These are phyloP conservation scores for Leishmania major DNA, from an alignment of 208 protist genomes.

Conservation along the genomic window DNA sequence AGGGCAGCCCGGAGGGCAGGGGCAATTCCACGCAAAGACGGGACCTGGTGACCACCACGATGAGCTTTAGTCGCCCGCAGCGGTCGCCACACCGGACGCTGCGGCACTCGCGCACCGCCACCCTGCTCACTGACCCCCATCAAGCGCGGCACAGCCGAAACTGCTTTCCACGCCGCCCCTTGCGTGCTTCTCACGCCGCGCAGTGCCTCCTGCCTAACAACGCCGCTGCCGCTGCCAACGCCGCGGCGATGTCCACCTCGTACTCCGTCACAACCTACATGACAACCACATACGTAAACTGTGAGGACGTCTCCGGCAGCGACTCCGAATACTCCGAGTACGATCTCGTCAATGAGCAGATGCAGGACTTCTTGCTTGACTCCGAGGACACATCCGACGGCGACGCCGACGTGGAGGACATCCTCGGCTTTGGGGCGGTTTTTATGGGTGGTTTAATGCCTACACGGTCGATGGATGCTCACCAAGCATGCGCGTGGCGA, in stretches of 20 bases:
- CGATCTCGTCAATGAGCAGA: conserved; percentile 71
- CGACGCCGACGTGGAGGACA: conserved; percentile 25
- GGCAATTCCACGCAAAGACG: neutral
- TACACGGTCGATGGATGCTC: neutral
- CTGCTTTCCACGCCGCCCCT: conserved; percentile 30
- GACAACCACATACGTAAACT: neutral
- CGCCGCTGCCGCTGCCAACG: neutral
- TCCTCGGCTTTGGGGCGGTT: conserved; percentile 9
- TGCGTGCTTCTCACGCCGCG: conserved; percentile 20
- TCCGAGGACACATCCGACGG: conserved; percentile 37
- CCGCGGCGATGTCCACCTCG: neutral
- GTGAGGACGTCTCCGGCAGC: conserved; percentile 20
- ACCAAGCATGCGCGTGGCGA: neutral
- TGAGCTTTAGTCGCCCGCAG: conserved; percentile 27
- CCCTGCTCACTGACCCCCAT: conserved; percentile 2
- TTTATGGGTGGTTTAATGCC: conserved; percentile 20
- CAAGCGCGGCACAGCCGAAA: conserved; percentile 19
- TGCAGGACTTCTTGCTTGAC: conserved; percentile 69
- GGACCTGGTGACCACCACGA: neutral
- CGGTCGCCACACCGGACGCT: neutral
- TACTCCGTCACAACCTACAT: conserved; percentile 7
- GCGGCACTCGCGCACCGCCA: conserved; percentile 16
- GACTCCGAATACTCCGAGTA: conserved; percentile 70
- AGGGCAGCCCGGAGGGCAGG: neutral
- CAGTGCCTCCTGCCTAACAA: conserved; percentile 26